phyloP scores from a whole-genome alignment of 1,284 basidiomycete species.

The Grifola frondosa region DNA sequence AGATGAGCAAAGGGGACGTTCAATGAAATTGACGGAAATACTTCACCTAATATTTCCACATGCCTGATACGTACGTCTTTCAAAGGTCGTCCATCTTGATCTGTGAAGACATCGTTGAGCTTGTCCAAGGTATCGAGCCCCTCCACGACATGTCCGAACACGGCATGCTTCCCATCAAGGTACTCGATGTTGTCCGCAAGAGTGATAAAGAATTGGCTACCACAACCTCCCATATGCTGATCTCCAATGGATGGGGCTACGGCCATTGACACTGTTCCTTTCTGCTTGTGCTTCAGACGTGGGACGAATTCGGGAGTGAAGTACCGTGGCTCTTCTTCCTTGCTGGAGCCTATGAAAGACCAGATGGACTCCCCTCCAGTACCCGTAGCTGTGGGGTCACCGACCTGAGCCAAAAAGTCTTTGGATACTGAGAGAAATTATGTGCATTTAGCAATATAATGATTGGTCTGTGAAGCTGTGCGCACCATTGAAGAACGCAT shows the following conservation, averaged over 20 bases:
- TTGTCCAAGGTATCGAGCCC: conserved; percentile 91
- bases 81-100: conserved; percentile 86
- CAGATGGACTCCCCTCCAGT: conserved; percentile 88
- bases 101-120: conserved; percentile 88
- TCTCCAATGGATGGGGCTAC: conserved; percentile 75
- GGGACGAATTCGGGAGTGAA: conserved; percentile 82
- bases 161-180: conserved; percentile 93
- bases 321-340: conserved; percentile 60
- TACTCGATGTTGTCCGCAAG: conserved; percentile 90
- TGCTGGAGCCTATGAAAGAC: conserved; percentile 65
- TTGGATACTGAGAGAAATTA: conserved; percentile 71
- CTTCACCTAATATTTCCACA: conserved; percentile 86
- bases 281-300: conserved; percentile 80
- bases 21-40: conserved; percentile 3
- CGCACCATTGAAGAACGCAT: conserved; percentile 95
- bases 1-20: conserved; percentile 2
- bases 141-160: conserved; percentile 95
- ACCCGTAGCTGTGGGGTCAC: conserved; percentile 94
- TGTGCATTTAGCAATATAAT: too few species aligned
- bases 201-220: conserved; percentile 96
- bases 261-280: conserved; percentile 95
- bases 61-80: conserved; percentile 94
- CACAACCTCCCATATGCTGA: conserved; percentile 76
- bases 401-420: conserved; percentile 93
- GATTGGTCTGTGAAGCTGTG: too few species aligned